Conservation (phyloP, 2,329 filamentous ascomycete species). For the Byssothecium circinans region DNA sequence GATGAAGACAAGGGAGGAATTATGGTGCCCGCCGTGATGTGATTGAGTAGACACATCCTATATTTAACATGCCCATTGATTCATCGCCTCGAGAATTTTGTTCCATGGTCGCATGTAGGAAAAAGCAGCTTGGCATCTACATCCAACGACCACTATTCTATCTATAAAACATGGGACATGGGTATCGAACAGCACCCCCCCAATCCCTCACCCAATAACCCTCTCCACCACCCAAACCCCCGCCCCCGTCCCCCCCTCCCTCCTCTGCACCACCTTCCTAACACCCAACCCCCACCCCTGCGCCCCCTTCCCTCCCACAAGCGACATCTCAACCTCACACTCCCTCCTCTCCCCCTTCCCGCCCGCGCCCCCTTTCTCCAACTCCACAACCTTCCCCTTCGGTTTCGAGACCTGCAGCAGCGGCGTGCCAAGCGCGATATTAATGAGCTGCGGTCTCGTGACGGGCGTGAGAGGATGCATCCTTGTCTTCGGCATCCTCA, state of each 20-base stretch:
- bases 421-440: conserved; percentile 80
- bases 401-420: conserved; percentile 86
- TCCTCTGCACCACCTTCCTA: conserved; percentile 81
- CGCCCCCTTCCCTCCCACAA: conserved; percentile 68
- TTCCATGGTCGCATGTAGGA: not conserved
- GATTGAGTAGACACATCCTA: too few species aligned
- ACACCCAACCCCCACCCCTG: conserved; percentile 83
- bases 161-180: not conserved
- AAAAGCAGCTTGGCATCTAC: too few species aligned
- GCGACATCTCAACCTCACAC: conserved; percentile 79
- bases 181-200: not conserved
- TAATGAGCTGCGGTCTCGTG: conserved; percentile 72
- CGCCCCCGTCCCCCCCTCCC: conserved; percentile 63
- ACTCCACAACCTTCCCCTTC: conserved; percentile 72
- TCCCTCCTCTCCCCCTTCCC: conserved; percentile 59
- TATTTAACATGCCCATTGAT: too few species aligned
- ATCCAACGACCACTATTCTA: too few species aligned
- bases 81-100: too few species aligned
- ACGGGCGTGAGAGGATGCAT: conserved; percentile 88
- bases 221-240: conserved; percentile 73
- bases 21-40: too few species aligned
- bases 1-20: too few species aligned
- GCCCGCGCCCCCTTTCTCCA: conserved; percentile 29
- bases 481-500: conserved; percentile 62
- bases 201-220: conserved; percentile 39